Conservation (phyloP, 352 stramenopile genomes). For the Phytophthora fragariaefolia region DNA sequence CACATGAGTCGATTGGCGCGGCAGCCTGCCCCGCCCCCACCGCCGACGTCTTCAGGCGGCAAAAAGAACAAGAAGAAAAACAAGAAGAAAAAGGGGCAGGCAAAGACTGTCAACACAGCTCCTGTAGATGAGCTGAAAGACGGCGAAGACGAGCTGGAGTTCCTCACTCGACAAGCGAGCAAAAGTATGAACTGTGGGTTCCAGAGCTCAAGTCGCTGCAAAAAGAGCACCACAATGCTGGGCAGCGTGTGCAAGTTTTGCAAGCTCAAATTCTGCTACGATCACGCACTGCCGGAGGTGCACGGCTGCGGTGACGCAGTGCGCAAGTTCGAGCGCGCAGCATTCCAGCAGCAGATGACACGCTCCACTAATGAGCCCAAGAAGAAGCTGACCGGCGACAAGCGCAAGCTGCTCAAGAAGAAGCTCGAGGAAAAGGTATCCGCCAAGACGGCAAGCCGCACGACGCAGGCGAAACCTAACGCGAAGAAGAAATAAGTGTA, state of each 20-base stretch:
- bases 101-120: conserved; percentile 28
- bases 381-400: conserved; percentile 57
- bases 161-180: conserved; percentile 67
- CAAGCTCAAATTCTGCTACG: conserved; percentile 88
- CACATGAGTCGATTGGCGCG: conserved; percentile 66
- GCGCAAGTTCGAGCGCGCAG: conserved; percentile 57
- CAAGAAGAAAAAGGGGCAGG: conserved; percentile 56
- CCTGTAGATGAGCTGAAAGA: conserved; percentile 44
- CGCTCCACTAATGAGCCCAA: conserved; percentile 16
- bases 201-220: conserved; percentile 51
- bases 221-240: conserved; percentile 65
- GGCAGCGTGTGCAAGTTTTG: conserved; percentile 83
- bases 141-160: conserved; percentile 74
- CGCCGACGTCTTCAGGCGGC: conserved; percentile 16
- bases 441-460: conserved; percentile 55
- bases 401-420: conserved; percentile 74
- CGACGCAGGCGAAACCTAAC: conserved; percentile 54
- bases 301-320: conserved; percentile 82
- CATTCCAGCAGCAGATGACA: conserved; percentile 55
- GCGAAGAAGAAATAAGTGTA: conserved; percentile 52
- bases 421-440: conserved; percentile 72
- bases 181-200: conserved; percentile 64
- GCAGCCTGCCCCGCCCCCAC: conserved; percentile 32
- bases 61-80: conserved; percentile 62
- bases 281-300: conserved; percentile 73